Conservation (phyloP, 495 filamentous ascomycete genomes). For the Neurospora cerealis region DNA sequence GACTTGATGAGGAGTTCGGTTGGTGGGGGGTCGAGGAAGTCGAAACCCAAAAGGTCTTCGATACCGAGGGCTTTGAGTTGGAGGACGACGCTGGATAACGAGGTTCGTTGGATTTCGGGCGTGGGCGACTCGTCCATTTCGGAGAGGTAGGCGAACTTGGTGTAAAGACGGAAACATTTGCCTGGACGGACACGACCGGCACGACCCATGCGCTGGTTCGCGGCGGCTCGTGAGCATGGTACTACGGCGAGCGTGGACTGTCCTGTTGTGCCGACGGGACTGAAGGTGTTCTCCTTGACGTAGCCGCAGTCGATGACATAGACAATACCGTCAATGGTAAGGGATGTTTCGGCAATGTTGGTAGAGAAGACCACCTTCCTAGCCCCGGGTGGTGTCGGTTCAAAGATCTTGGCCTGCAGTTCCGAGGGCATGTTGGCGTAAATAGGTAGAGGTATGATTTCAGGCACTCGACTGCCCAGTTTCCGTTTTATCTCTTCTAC, state of each 20-base stretch:
- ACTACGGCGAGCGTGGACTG: slow-evolving; percentile 90
- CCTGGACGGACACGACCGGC: slow-evolving; percentile 89
- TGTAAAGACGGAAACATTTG: slow-evolving; percentile 92
- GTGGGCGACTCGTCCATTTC: slow-evolving; percentile 90
- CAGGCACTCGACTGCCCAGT: slow-evolving; percentile 70
- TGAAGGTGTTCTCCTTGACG: slow-evolving; percentile 93
- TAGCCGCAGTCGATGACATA: slow-evolving; percentile 90
- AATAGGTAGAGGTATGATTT: slow-evolving; percentile 79
- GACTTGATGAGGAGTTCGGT: slow-evolving; percentile 86
- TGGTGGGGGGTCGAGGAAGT: slow-evolving; percentile 92
- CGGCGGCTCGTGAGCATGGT: slow-evolving; percentile 87
- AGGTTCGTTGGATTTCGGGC: slow-evolving; percentile 89
- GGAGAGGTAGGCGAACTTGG: slow-evolving; percentile 88
- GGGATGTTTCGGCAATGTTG: slow-evolving; percentile 81
- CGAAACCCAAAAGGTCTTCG: slow-evolving; percentile 87
- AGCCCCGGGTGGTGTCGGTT: slow-evolving; percentile 70
- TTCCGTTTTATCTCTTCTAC: slow-evolving; percentile 72
- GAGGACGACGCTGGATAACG: slow-evolving; percentile 74
- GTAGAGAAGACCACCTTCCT: slow-evolving; percentile 83
- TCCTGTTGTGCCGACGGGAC: slow-evolving; percentile 62
- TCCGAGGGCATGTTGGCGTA: slow-evolving; percentile 85
- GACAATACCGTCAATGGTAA: slow-evolving; percentile 85
- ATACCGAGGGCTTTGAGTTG: slow-evolving; percentile 87
- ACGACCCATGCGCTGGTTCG: slow-evolving; percentile 85
- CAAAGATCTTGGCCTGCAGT: slow-evolving; percentile 79